Base-by-base conservation (phyloP, 2,329 filamentous ascomycete species). In the Botrytis tulipae region DNA sequence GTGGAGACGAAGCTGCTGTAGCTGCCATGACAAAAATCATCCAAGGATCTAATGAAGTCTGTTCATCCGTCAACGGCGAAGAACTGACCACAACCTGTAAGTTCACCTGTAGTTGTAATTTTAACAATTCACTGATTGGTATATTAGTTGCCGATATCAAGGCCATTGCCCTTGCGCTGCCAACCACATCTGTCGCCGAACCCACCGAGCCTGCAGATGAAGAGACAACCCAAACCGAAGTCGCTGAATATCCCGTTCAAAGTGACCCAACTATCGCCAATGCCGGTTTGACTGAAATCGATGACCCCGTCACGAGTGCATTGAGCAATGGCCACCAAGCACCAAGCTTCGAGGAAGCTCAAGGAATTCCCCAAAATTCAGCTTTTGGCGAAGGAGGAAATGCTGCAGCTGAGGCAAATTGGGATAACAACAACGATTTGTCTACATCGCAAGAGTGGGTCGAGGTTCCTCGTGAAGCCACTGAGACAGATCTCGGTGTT, bases 11-110 rank as follows among this genome's bases (percentile, higher is more conserved):
- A 76, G 87, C 85, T 77, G 93, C 92, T 69, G 92, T 96, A 37
- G 84, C 88, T 71, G 89, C 92, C 73, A 94, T 94, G 84, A 83
- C 93, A 80, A 94, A 93, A 85, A 86, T 97, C 73, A 92, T 94
- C 72, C 86, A 93, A 74, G 93, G 92, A 48, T 86, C 89, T 40
- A 86, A 90, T 22, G 92, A 95, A 76, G 85, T 85, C 74, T 89
- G 93, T 2, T 83, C 85, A 76, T 91, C 88, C 77, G 91, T 92
- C 42, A 85, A 86, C 69, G 90, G 91, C 73, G 88, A 91, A 48
- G 82, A 86, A 75, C 86, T 94, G 37, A 83, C 89, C 77, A 90
- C 93, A 40, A 93, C 91, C 57, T 96, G 93, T 95, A 85, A 82
- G 91, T 69, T 25, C 22, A n/a, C 18, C 12, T 73, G 40, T 44